phyloP scores from a whole-genome alignment of 2,329 filamentous ascomycete genomes.

The Pseudogymnoascus sp. region DNA sequence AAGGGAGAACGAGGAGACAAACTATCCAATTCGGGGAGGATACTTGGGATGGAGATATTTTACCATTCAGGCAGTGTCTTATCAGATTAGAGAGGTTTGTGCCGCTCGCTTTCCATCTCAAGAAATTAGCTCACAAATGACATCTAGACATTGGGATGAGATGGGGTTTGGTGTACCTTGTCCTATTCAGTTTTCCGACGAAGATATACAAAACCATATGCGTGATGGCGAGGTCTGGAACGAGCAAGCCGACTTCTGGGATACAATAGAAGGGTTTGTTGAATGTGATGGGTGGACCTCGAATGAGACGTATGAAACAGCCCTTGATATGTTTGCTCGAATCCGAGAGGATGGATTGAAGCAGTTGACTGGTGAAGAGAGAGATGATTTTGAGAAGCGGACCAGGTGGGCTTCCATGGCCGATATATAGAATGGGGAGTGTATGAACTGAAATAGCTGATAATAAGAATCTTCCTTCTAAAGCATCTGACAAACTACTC shows the following conservation, averaged over 20 bases:
- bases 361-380: slow-evolving; percentile 27
- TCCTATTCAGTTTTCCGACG: slow-evolving; percentile 23
- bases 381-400: slow-evolving; percentile 26
- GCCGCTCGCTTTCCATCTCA: slow-evolving; percentile 12
- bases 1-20: slow-evolving; percentile 23
- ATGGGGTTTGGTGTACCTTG: slow-evolving; percentile 24
- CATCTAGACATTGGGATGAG: slow-evolving; percentile 26
- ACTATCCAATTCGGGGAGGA: slow-evolving; percentile 26
- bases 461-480: background rate
- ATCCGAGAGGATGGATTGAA: slow-evolving; percentile 28
- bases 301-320: slow-evolving; percentile 29
- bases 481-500: background rate
- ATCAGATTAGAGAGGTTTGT: slow-evolving; percentile 28
- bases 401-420: slow-evolving; percentile 22
- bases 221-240: slow-evolving; percentile 27
- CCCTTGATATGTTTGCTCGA: slow-evolving; percentile 29
- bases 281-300: slow-evolving; percentile 32
- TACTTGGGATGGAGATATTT: slow-evolving; percentile 28
- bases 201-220: slow-evolving; percentile 17
- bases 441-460: background rate
- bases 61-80: slow-evolving; percentile 27
- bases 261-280: slow-evolving; percentile 28
- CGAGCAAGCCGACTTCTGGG: slow-evolving; percentile 30
- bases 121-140: slow-evolving; percentile 15
- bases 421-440: background rate